A percentile compares a stretch with the other conserved stretches of the same genome.
Evolutionary conservation across 495 filamentous ascomycete genomes (phyloP).

Genomic region (Xylaria longipes): DNA sequence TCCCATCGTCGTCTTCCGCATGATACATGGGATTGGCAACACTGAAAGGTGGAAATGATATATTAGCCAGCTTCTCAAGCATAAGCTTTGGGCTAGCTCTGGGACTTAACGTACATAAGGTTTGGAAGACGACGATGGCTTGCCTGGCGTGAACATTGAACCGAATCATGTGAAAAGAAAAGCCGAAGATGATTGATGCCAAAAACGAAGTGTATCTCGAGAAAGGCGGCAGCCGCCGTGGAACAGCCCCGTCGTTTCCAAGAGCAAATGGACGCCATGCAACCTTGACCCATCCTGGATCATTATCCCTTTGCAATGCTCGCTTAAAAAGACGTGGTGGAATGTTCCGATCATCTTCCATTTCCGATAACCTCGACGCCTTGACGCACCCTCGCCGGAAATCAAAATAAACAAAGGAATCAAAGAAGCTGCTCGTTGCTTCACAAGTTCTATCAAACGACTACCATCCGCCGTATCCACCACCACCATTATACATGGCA

Average conservation of each 20-base stretch:
- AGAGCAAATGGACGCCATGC: constrained; percentile 47
- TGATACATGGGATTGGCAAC: constrained; percentile 46
- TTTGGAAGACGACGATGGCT: constrained; percentile 72
- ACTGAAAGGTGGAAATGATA: constrained; percentile 54
- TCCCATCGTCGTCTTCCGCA: constrained; percentile 63
- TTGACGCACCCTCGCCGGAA: constrained; percentile 41
- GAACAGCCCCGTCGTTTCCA: constrained; percentile 51
- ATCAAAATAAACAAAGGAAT: constrained; percentile 26
- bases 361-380: constrained; percentile 46
- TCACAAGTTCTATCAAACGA: constrained; percentile 31
- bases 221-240: constrained; percentile 41
- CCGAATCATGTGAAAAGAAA: constrained; percentile 45
- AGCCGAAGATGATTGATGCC: constrained; percentile 38
- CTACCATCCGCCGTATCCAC: constrained; percentile 78
- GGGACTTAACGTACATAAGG: constrained; percentile 80
- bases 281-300: constrained; percentile 48
- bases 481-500: constrained; percentile 80
- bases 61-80: constrained; percentile 58
- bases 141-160: constrained; percentile 59
- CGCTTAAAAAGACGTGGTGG: constrained; percentile 43
- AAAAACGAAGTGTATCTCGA: constrained; percentile 44
- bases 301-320: constrained; percentile 48
- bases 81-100: constrained; percentile 52
- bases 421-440: constrained; percentile 32
- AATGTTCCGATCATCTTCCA: constrained; percentile 46